Evolutionary conservation across 176 grass and related monocot genomes (phyloP).

Genomic region (Phragmites australis): DNA sequence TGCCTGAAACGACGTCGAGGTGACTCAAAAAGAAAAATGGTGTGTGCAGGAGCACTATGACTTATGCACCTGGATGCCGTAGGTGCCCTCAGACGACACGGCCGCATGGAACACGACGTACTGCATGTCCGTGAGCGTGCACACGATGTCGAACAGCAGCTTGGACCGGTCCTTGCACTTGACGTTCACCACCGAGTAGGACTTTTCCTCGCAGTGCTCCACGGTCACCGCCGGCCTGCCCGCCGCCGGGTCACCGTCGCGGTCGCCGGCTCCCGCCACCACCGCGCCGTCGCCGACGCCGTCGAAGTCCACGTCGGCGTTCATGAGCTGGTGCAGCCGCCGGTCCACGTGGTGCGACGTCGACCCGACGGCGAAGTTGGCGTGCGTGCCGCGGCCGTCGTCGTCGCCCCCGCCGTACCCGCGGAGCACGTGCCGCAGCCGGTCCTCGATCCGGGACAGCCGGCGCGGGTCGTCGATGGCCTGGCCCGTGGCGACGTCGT

Average conservation of each 20-base stretch:
- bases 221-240: constrained; percentile 57
- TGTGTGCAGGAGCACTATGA: background rate
- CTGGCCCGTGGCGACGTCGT: constrained; percentile 60
- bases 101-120: constrained; percentile 93
- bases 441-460: constrained; percentile 54
- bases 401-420: constrained; percentile 39
- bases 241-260: background rate
- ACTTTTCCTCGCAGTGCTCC: constrained; percentile 87
- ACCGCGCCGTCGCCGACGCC: background rate
- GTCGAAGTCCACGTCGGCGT: constrained; percentile 67
- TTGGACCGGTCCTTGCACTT: constrained; percentile 80
- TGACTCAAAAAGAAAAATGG: background rate
- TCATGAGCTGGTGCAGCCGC: constrained; percentile 95
- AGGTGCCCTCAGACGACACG: constrained; percentile 68
- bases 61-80: constrained; percentile 64
- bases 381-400: constrained; percentile 39
- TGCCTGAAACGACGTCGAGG: background rate
- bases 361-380: constrained; percentile 64
- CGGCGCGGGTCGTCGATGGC: constrained; percentile 50
- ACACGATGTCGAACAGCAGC: constrained; percentile 94
- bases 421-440: constrained; percentile 69
- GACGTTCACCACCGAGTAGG: constrained; percentile 91
- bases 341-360: constrained; percentile 72
- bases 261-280: background rate
- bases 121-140: constrained; percentile 96